phyloP scores from a whole-genome alignment of 352 stramenopile species.

The Stramenopiles sp. region DNA sequence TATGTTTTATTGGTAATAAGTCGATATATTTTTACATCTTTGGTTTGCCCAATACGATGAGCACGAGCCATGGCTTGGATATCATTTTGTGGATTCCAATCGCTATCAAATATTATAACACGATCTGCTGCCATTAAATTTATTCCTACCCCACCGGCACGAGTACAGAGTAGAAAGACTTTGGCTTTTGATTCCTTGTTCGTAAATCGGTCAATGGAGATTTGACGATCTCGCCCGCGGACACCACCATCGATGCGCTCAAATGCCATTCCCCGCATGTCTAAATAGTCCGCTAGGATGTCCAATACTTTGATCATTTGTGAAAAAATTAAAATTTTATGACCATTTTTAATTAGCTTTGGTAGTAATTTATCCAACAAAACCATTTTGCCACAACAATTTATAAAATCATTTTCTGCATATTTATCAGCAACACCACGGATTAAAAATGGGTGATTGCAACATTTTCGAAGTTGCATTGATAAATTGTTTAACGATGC shows the following conservation, averaged over 20 bases:
- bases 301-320: constrained; percentile 99
- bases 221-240: constrained; percentile 80
- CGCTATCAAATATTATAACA: constrained; percentile 94
- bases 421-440: constrained; percentile 45
- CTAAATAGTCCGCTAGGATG: constrained; percentile 95
- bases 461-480: constrained; percentile 83
- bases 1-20: constrained; percentile 92
- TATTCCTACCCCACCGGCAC: constrained; percentile 90
- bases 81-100: constrained; percentile 98
- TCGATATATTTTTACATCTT: constrained; percentile 94
- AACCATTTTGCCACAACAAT: constrained; percentile 87
- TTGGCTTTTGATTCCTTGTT: constrained; percentile 75
- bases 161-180: constrained; percentile 92
- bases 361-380: constrained; percentile 96
- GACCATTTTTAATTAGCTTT: constrained; percentile 74
- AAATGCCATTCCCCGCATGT: constrained; percentile 63
- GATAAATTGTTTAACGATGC: constrained; percentile 74
- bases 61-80: constrained; percentile 92
- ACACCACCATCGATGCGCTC: constrained; percentile 97
- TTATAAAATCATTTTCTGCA: constrained; percentile 66
- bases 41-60: constrained; percentile 95
- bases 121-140: constrained; percentile 96
- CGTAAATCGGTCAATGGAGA: constrained; percentile 94
- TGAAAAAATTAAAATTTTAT: constrained; percentile 94
- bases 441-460: constrained; percentile 87